These are phyloP conservation scores for Debaryomyces udenii DNA, from an alignment of 1,139 yeast genomes.

Conservation along the genomic window DNA sequence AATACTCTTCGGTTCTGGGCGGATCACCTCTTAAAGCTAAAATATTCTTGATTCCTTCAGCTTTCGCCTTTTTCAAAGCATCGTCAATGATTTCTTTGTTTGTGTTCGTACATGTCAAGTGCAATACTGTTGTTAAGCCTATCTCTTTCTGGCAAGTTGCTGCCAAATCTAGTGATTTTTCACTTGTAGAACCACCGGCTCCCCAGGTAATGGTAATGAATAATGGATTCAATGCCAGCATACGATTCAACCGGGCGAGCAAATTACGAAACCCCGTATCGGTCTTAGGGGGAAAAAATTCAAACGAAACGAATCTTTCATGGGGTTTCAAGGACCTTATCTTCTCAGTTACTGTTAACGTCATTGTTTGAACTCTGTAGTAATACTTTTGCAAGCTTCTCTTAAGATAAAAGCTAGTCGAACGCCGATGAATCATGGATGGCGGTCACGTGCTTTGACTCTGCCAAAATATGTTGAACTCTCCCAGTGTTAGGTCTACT, in stretches of 20 bases:
- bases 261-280: constrained; percentile 83
- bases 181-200: constrained; percentile 94
- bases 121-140: constrained; percentile 87
- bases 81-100: constrained; percentile 73
- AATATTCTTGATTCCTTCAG: constrained; percentile 78
- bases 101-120: constrained; percentile 94
- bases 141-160: constrained; percentile 73
- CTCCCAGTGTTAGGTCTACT: too few relatives aligned
- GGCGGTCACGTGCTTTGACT: too few relatives aligned
- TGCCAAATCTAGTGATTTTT: constrained; percentile 83
- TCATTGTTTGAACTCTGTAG: not conserved
- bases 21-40: constrained; percentile 91
- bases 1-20: constrained; percentile 76
- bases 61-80: constrained; percentile 74
- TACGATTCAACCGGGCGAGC: constrained; percentile 81
- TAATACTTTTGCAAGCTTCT: not conserved
- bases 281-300: constrained; percentile 97
- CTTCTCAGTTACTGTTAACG: constrained; percentile 55
- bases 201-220: constrained; percentile 98
- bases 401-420: not conserved
- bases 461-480: too few relatives aligned
- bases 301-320: constrained; percentile 78
- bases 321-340: constrained; percentile 51
- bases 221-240: constrained; percentile 84
- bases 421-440: too few relatives aligned